phyloP scores from a whole-genome alignment of 345 rosid species.

The Populus ilicifolia region DNA sequence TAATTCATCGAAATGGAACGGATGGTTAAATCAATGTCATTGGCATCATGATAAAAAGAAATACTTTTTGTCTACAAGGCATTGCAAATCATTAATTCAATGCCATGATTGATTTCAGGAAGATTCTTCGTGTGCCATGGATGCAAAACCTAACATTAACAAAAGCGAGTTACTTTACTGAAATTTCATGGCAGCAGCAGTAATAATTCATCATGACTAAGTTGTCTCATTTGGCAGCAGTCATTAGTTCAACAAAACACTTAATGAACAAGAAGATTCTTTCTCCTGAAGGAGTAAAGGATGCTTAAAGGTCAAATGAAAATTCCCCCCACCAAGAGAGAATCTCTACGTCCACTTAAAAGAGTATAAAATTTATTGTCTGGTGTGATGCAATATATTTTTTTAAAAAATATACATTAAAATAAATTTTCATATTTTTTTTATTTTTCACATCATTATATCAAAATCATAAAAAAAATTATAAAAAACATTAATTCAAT shows the following conservation, averaged over 20 bases:
- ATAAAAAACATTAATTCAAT: no score
- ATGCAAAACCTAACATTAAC: constrained; percentile 11
- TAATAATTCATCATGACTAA: constrained; percentile 17
- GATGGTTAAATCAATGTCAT: background rate
- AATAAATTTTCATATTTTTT: no score
- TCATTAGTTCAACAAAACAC: constrained; percentile 25
- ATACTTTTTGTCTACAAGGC: background rate
- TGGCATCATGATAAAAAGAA: background rate
- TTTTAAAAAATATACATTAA: no score
- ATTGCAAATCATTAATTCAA: background rate
- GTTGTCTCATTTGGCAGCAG: constrained; percentile 25
- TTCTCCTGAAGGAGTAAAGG: background rate
- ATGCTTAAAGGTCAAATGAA: constrained; percentile 25
- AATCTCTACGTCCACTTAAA: constrained; percentile 13
- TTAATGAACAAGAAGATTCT: constrained; percentile 25
- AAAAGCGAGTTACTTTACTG: constrained; percentile 14
- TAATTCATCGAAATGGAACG: background rate
- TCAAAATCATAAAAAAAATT: no score
- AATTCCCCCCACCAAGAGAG: constrained; percentile 16
- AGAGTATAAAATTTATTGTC: background rate
- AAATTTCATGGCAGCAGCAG: constrained; percentile 1
- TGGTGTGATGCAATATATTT: no score
- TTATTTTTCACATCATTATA: no score
- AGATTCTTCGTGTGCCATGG: background rate
- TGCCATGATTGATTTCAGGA: constrained; percentile 3